Evolutionary conservation across 345 rosid genomes (phyloP).

Genomic region (Theobroma cacao): DNA sequence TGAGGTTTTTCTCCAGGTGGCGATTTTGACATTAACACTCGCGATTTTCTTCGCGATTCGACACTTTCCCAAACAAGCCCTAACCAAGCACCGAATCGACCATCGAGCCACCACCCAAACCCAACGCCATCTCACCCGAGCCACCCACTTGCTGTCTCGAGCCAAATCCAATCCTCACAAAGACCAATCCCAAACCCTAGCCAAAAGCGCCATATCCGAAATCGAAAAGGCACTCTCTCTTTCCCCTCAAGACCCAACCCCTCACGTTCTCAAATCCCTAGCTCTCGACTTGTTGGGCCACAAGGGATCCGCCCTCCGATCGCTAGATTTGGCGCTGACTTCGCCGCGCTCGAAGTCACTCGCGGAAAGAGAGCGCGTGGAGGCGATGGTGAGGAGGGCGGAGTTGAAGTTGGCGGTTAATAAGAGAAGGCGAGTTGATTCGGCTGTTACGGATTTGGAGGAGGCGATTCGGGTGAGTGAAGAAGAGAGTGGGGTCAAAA

Average conservation of each 20-base stretch:
- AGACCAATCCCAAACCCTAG: conserved; percentile 48
- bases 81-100: conserved; percentile 23
- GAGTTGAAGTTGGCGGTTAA: conserved; percentile 58
- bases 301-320: conserved; percentile 49
- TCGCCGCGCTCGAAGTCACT: conserved; percentile 45
- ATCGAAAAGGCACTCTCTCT: conserved; percentile 48
- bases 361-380: conserved; percentile 39
- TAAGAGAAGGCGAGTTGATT: conserved; percentile 49
- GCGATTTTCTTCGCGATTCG: conserved; percentile 26
- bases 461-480: conserved; percentile 37
- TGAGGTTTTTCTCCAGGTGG: conserved; percentile 20
- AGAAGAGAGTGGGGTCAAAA: conserved; percentile 21
- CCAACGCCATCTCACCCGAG: conserved; percentile 45
- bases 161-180: conserved; percentile 35
- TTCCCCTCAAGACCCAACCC: conserved; percentile 53
- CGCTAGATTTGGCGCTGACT: conserved; percentile 54
- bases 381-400: conserved; percentile 50
- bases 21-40: conserved; percentile 21
- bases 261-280: conserved; percentile 48
- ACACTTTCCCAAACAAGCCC: conserved; percentile 22
- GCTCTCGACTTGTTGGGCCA: conserved; percentile 55
- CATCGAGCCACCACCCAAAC: conserved; percentile 42
- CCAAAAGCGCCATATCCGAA: conserved; percentile 51
- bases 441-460: conserved; percentile 54
- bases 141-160: conserved; percentile 39